Conservation (phyloP, 2,329 filamentous ascomycete genomes). For the Lecanicillium sp. region DNA sequence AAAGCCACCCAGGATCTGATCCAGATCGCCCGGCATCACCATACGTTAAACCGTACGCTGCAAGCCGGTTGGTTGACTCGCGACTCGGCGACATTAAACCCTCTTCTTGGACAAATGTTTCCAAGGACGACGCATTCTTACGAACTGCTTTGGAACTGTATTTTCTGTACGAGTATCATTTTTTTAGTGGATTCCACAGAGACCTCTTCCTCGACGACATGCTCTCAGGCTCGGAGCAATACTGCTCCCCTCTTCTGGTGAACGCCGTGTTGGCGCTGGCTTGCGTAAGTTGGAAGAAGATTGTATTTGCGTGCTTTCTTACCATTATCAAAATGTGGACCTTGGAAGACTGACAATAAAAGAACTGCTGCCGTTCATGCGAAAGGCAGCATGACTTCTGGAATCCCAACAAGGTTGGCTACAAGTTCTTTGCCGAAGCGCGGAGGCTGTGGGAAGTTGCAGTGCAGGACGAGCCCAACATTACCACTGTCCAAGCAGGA, state of each 20-base stretch:
- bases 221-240: neutral
- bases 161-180: slow-evolving; percentile 2
- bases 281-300: slow-evolving; percentile 3
- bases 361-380: neutral
- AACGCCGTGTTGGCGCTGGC: slow-evolving; percentile 1
- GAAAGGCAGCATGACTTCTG: slow-evolving; percentile 18
- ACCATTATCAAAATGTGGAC: neutral
- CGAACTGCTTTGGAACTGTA: neutral
- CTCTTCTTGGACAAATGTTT: neutral
- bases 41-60: neutral
- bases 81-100: neutral
- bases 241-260: slow-evolving; percentile 1
- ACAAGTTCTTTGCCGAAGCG: slow-evolving; percentile 27
- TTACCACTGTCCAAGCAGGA: slow-evolving; percentile 25
- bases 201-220: slow-evolving; percentile 1
- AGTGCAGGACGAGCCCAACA: slow-evolving; percentile 9
- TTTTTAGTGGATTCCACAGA: neutral
- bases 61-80: neutral
- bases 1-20: too few relatives aligned
- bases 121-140: neutral
- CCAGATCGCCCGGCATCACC: too few relatives aligned
- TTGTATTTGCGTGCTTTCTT: neutral
- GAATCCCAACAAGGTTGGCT: slow-evolving; percentile 23
- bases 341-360: neutral
- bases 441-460: slow-evolving; percentile 26